Evolutionary conservation across 2,329 filamentous ascomycete genomes (phyloP), one percentile per base, ranked within the genome.

Genomic region (Aspergillus jensenii): DNA sequence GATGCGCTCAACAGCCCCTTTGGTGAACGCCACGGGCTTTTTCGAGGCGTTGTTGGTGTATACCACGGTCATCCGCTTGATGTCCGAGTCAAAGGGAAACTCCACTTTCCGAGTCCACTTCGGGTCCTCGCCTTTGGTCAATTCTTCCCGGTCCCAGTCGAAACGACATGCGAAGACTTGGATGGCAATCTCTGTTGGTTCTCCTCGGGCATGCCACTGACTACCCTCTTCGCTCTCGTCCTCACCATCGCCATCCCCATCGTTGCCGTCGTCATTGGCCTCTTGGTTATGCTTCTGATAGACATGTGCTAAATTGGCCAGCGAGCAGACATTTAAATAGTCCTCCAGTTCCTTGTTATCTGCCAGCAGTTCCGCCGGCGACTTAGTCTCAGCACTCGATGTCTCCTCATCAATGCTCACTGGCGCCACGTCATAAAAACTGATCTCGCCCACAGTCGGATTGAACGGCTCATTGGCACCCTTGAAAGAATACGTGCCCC

Each of bases 51-150:
- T 57, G 1, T 63, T 68, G 12, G 69, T 64, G 70, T 88, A 89
- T 52, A 90, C 85, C 37, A 90, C 87, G 0, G 87, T 88, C 88
- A 90, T 90, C 66, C 87, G 88, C 78, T 91, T 91, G 61, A 90
- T 83, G 58, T 84, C 84, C 0, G 87, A 90, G 67, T 90, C 88
- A 62, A 91, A 91, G 0, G 87, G 88, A 58, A 88, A 89, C 65
- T 91, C 89, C 2, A 85, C 84, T 21, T 87, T 74, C 62, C 87
- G 79, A 19, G 75, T 76, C 84, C 84, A 88, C 21, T 76, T 65
- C 0, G 82, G 76, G 4, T 74, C 74, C 1, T 82, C 76, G 3
- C 80, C 82, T 11, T 77, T 75, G 0, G 79, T 81, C 62, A 83
- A 80, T 7, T 76, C 75, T 15, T 80, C 76, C 6, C 83, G 80